Base-by-base conservation (phyloP, 1,284 basidiomycete genomes). In the Moesziomyces parantarcticus region DNA sequence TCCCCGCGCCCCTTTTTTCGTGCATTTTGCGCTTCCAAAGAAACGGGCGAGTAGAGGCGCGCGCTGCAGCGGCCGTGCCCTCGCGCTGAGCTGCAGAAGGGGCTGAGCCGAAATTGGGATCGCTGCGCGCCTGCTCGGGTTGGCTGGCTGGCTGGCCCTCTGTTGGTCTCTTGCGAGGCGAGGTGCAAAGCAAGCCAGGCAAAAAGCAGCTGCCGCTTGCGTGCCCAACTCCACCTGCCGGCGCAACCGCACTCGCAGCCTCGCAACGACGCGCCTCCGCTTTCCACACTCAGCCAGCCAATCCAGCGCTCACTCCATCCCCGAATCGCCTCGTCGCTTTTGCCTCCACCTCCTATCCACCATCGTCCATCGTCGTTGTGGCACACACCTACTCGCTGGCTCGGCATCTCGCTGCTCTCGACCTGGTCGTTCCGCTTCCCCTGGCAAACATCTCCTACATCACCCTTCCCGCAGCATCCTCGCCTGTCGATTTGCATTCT, bases 1-100 rank as follows among this genome's bases (percentile, higher is more conserved):
- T 39, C 36, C 36, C 36, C 36, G 36, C 36, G 36, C 36, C 36
- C 36, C 36, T 39, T 39, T 39, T 39, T 39, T 39, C 36, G 36
- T 39, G 36, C 36, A 39, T 39, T 39, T 39, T 39, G 36, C 29
- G 29, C 36, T 39, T 39, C 36, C 18, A 39, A 16, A 18, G 16
- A 39, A 39, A 18, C 11, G 29, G 36, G 36, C 36, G 11, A 39
- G 29, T 3, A 13, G 13, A 13, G 29, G 29, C 36, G 36, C 36
- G 36, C 36, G 36, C 36, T 39, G 36, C 36, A 39, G 18, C 36
- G 16, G 18, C 36, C 36, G 36, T 39, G 36, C 36, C 36, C 16
- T 13, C 29, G 29, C 29, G 29, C 29, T 32, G 36, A 6, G 16
- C 36, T 39, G 36, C 36, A 39, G 36, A 18, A 16, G 13, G 29